Percentiles rank a stretch among this genome's conserved stretches.
Conservation (phyloP, 306 rosid species). For the Fragaria nilgerrensis region DNA sequence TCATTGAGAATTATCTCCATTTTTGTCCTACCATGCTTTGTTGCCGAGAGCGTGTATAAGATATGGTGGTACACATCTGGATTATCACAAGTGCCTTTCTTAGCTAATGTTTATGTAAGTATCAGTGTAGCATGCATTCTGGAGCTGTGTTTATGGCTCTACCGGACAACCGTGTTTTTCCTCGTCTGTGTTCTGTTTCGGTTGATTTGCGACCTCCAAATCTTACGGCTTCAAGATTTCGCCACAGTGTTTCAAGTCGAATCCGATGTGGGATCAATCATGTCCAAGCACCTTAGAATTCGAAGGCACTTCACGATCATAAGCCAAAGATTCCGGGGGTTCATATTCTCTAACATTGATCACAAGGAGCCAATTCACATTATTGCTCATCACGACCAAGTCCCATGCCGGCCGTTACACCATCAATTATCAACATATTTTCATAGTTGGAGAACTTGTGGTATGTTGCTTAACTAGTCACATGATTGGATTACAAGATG, state of each 20-base stretch:
- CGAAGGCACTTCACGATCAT: constrained; percentile 73
- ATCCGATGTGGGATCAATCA: constrained; percentile 61
- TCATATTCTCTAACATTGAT: constrained; percentile 52
- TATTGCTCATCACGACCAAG: constrained; percentile 54
- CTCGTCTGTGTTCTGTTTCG: constrained; percentile 84
- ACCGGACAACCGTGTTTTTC: constrained; percentile 66
- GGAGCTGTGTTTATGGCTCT: constrained; percentile 78
- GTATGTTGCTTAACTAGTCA: constrained; percentile 30
- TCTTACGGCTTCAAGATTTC: constrained; percentile 71
- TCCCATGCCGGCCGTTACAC: not conserved
- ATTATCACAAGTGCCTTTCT: constrained; percentile 63
- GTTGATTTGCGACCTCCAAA: constrained; percentile 75
- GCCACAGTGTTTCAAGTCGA: constrained; percentile 71
- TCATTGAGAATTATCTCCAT: constrained; percentile 48
- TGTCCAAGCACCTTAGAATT: constrained; percentile 76
- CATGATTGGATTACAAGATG: not conserved
- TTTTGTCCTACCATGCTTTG: constrained; percentile 66
- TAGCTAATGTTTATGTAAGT: constrained; percentile 62
- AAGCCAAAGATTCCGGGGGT: constrained; percentile 75
- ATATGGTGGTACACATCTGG: constrained; percentile 98
- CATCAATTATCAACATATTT: constrained; percentile 25
- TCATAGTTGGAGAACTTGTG: constrained; percentile 76
- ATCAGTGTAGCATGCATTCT: constrained; percentile 59
- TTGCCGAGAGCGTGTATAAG: constrained; percentile 71
- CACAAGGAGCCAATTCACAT: constrained; percentile 69